Percentiles rank a stretch among this genome's conserved stretches.
These are phyloP conservation scores for Suzukiozyma palmioleophila DNA, from an alignment of 1,139 yeast species.

Conservation along the genomic window DNA sequence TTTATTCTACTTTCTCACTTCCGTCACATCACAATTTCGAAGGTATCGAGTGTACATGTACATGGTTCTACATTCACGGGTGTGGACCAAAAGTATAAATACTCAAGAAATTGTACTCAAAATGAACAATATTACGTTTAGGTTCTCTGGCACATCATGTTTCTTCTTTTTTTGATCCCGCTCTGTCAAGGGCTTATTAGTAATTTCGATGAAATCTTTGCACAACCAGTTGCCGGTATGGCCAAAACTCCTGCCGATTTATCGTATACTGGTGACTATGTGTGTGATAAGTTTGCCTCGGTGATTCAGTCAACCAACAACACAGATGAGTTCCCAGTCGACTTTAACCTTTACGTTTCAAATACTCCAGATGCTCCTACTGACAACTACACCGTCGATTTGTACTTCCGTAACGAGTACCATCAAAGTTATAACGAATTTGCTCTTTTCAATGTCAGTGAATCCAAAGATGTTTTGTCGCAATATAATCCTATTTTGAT, in stretches of 20 bases:
- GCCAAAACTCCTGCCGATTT: conserved; percentile 13
- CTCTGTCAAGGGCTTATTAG: not conserved
- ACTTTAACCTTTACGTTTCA: conserved; percentile 16
- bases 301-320: conserved; percentile 12
- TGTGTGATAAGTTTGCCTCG: conserved; percentile 18
- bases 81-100: too few species aligned
- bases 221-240: not conserved
- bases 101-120: too few species aligned
- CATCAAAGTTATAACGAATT: conserved; percentile 11
- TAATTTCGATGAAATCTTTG: not conserved
- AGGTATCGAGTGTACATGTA: too few species aligned
- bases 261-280: conserved; percentile 13
- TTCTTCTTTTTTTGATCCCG: not conserved
- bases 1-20: too few species aligned
- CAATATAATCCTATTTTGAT: conserved; percentile 15
- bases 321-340: conserved; percentile 15
- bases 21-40: too few species aligned
- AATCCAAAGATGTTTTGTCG: conserved; percentile 10
- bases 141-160: not conserved
- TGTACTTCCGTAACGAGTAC: conserved; percentile 16
- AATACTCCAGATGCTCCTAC: conserved; percentile 9
- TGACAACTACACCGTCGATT: conserved; percentile 16
- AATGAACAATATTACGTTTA: too few species aligned
- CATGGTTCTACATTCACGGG: too few species aligned
- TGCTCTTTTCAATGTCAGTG: conserved; percentile 14